phyloP scores from a whole-genome alignment of 495 filamentous ascomycete genomes.

The Lasiosphaeria ovina region DNA sequence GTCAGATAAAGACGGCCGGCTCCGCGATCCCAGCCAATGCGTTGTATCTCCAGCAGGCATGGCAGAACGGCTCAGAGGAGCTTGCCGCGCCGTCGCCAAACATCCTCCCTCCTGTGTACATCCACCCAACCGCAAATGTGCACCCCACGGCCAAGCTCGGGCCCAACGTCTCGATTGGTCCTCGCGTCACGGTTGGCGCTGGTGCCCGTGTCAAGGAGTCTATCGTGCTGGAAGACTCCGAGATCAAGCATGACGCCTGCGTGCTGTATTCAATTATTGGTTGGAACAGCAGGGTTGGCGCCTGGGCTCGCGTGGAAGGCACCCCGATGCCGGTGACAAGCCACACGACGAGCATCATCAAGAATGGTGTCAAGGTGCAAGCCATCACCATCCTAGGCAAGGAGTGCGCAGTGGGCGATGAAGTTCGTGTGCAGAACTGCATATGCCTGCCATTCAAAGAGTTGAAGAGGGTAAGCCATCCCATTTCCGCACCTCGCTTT shows the following conservation, averaged over 20 bases:
- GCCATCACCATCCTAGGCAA: slow-evolving; percentile 98
- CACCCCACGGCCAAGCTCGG: slow-evolving; percentile 96
- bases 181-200: slow-evolving; percentile 77
- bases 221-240: slow-evolving; percentile 90
- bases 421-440: slow-evolving; percentile 97
- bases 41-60: slow-evolving; percentile 93
- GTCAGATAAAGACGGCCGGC: slow-evolving; percentile 98
- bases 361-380: slow-evolving; percentile 97
- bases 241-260: slow-evolving; percentile 97
- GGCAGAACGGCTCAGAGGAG: slow-evolving; percentile 78
- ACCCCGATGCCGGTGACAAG: slow-evolving; percentile 85
- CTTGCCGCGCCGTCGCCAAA: slow-evolving; percentile 81
- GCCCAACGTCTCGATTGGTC: slow-evolving; percentile 93
- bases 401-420: slow-evolving; percentile 92
- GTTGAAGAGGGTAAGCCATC: slow-evolving; percentile 81
- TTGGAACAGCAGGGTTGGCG: slow-evolving; percentile 92
- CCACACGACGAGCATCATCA: slow-evolving; percentile 92
- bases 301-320: slow-evolving; percentile 97
- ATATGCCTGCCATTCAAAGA: slow-evolving; percentile 98
- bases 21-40: slow-evolving; percentile 97
- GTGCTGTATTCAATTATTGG: slow-evolving; percentile 96
- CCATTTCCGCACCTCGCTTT: not conserved
- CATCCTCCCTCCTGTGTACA: slow-evolving; percentile 92
- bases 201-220: slow-evolving; percentile 93
- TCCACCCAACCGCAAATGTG: slow-evolving; percentile 90